These are phyloP conservation scores for Penicillium freii DNA, from an alignment of 2,329 filamentous ascomycete genomes.

Conservation along the genomic window DNA sequence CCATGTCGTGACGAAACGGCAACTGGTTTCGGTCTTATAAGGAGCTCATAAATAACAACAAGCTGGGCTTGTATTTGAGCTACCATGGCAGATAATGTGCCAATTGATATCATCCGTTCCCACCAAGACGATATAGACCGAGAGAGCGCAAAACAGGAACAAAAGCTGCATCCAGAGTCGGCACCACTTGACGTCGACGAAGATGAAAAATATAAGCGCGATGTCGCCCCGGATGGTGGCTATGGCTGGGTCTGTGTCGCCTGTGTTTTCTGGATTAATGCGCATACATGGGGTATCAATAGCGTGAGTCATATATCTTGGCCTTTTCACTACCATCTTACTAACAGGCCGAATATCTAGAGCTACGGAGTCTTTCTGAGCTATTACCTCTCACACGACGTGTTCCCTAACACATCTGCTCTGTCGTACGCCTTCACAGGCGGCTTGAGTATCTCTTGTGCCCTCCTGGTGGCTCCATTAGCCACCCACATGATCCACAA, in stretches of 20 bases:
- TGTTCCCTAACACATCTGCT: slow-evolving; percentile 55
- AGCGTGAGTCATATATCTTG: slow-evolving; percentile 46
- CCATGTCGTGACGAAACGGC: slow-evolving; percentile 16
- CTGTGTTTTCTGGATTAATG: slow-evolving; percentile 59
- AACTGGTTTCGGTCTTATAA: background rate
- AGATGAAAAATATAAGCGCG: slow-evolving; percentile 34
- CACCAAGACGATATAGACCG: slow-evolving; percentile 15
- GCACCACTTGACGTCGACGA: slow-evolving; percentile 12
- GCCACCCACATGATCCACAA: slow-evolving; percentile 54
- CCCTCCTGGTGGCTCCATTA: slow-evolving; percentile 57
- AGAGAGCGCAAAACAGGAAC: slow-evolving; percentile 7
- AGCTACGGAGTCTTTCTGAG: slow-evolving; percentile 60
- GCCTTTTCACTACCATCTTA: background rate
- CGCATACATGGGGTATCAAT: slow-evolving; percentile 74
- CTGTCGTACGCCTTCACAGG: slow-evolving; percentile 62
- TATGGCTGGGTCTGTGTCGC: slow-evolving; percentile 63
- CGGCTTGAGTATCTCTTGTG: slow-evolving; percentile 58
- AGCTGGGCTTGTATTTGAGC: background rate
- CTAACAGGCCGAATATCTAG: slow-evolving; percentile 18
- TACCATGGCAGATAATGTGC: slow-evolving; percentile 33
- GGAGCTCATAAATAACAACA: background rate
- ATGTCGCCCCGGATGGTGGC: slow-evolving; percentile 53
- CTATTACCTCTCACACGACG: slow-evolving; percentile 55
- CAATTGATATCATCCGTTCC: slow-evolving; percentile 32
- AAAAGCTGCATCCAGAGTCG: slow-evolving; percentile 10